These are phyloP conservation scores for Pseudoneurospora amorphoporcata DNA, from an alignment of 495 filamentous ascomycete genomes.

Conservation along the genomic window DNA sequence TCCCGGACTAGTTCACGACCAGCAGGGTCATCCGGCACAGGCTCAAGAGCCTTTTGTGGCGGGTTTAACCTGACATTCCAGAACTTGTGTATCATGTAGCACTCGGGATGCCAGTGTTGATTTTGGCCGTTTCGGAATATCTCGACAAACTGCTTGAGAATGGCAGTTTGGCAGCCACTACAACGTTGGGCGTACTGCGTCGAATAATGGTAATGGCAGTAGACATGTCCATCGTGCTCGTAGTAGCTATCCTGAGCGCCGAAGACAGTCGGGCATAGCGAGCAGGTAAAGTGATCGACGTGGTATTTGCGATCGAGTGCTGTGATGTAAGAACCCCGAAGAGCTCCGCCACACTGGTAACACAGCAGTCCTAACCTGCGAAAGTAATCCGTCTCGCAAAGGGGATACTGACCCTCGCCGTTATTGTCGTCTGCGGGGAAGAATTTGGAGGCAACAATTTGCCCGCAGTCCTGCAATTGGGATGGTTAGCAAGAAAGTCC, in stretches of 20 bases:
- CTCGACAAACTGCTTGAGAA: conserved; percentile 98
- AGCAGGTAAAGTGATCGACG: conserved; percentile 98
- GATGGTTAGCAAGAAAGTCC: conserved; percentile 9
- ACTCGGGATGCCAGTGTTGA: conserved; percentile 99
- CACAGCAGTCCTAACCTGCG: conserved; percentile 84
- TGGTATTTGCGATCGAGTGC: conserved; percentile 97
- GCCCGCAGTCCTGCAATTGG: conserved; percentile 70
- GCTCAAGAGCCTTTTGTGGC: conserved; percentile 32
- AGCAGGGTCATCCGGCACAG: conserved; percentile 58
- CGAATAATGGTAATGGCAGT: conserved; percentile 98
- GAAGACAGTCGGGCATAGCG: conserved; percentile 92
- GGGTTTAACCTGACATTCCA: conserved; percentile 86
- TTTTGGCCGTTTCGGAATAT: conserved; percentile 96
- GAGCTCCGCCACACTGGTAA: conserved; percentile 80
- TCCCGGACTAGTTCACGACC: conserved; percentile 66
- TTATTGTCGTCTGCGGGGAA: conserved; percentile 91
- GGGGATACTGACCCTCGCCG: conserved; percentile 76
- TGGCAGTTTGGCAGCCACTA: conserved; percentile 94
- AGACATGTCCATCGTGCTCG: conserved; percentile 92
- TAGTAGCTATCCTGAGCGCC: conserved; percentile 98
- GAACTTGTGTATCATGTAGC: conserved; percentile 99
- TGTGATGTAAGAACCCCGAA: conserved; percentile 97
- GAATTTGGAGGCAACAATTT: conserved; percentile 96
- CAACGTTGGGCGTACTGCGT: conserved; percentile 95
- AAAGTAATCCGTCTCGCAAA: conserved; percentile 98